Evolutionary conservation across 2,329 filamentous ascomycete species (phyloP), one percentile per base, ranked within the genome.

Genomic region (Monilinia aucupariae): DNA sequence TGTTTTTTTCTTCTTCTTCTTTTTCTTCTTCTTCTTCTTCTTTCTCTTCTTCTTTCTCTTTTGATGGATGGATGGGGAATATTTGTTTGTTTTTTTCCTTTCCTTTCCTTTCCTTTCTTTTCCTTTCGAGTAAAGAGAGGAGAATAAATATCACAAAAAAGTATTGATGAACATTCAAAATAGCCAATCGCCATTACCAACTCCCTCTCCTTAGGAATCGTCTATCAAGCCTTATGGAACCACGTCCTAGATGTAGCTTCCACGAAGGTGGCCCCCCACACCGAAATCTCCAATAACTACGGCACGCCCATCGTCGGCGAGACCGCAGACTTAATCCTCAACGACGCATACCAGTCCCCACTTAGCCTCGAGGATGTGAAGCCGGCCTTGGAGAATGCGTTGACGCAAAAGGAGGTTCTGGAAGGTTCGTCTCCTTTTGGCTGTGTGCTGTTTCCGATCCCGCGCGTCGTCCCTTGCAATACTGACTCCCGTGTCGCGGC

Each of bases 321-420:
- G 74, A 88, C 85, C 0, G 87, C 82, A 61, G 85, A 88, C 67
- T 85, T 85, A 12, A 82, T 78, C 65, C 70, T 88, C 39, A 86
- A 82, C 69, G 82, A 88, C 67, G 76, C 84, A 2, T 75, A 76
- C 30, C 78, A 79, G 22, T 84, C 87, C 61, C 78, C 79, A 0
- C 78, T 88, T 3, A 81, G 76, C 30, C 76, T 82, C 0, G 74
- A 80, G 61, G 80, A 86, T 65, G 75, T 87, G 41, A 76, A 83
- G 34, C 71, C 76, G 4, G 82, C 83, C 0, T 82, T 88, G 59
- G 76, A 79, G 39, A 76, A 72, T 9, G 84, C 82, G 0, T 76
- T 75, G 2, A 75, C 77, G 10, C 82, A 78, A 1, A 74, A 76
- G 0, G 68, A 69, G 12, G 84, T 89, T 0, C 74, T 75, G 2